Conservation (phyloP, 2,329 filamentous ascomycete genomes). For the Zasmidium citrigriseum region DNA sequence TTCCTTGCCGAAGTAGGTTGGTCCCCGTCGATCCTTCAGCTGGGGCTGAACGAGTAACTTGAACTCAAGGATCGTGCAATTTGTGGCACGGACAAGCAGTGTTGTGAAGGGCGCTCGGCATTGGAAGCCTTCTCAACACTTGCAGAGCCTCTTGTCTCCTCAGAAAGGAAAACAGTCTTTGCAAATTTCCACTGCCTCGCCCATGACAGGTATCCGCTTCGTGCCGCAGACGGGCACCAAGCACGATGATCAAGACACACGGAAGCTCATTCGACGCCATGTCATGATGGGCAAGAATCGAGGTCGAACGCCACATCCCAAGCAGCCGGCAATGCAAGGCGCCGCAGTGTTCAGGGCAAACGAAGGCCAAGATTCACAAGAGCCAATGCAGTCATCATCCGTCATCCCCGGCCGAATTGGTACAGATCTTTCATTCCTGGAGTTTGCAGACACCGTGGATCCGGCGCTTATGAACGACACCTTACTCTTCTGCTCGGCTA, state of each 20-base stretch:
- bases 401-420: not conserved
- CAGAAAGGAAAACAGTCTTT: not conserved
- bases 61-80: not conserved
- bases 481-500: constrained; percentile 5
- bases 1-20: not conserved
- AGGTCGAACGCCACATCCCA: not conserved
- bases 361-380: not conserved
- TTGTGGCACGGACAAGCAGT: not conserved
- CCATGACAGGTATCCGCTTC: not conserved
- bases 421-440: constrained; percentile 4
- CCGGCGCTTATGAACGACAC: constrained; percentile 6
- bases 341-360: not conserved
- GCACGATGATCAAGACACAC: not conserved
- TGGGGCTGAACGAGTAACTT: not conserved
- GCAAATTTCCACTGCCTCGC: not conserved
- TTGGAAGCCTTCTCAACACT: not conserved
- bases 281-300: constrained; percentile 13
- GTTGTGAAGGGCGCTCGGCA: not conserved
- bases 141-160: not conserved
- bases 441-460: constrained; percentile 2
- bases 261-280: constrained; percentile 6
- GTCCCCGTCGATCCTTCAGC: not conserved
- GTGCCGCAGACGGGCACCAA: constrained; percentile 5
- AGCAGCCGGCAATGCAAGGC: not conserved
- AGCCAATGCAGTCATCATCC: not conserved